phyloP scores from a whole-genome alignment of 2,329 filamentous ascomycete genomes.

The Diaporthe sp. region DNA sequence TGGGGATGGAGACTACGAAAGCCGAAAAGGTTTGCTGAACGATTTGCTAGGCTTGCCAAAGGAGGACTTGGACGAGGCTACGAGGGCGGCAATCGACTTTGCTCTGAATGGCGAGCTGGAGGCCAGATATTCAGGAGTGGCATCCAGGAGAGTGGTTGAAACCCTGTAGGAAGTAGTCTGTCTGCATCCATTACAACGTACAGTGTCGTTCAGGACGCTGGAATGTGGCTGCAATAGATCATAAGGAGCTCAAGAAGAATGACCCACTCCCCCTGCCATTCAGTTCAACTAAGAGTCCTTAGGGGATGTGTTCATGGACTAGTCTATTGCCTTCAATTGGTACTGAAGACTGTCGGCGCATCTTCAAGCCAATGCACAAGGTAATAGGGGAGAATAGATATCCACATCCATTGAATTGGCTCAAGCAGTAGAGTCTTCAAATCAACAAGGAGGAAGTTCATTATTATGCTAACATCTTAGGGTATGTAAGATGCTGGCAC shows the following conservation, averaged over 20 bases:
- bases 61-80: conserved; percentile 69
- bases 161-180: neutral
- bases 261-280: no score
- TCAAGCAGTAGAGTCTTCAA: neutral
- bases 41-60: conserved; percentile 64
- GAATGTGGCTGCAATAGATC: no score
- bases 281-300: fast-evolving
- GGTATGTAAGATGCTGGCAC: neutral
- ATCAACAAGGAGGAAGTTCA: neutral
- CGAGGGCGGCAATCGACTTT: conserved; percentile 43
- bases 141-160: neutral
- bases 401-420: no score
- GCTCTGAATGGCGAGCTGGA: conserved; percentile 3
- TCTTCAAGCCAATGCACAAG: neutral
- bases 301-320: neutral
- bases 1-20: conserved; percentile 54
- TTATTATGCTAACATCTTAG: neutral
- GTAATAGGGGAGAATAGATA: neutral
- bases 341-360: neutral
- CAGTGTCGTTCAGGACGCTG: no score
- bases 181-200: no score
- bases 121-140: neutral
- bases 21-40: conserved; percentile 56
- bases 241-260: no score
- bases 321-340: neutral